Evolutionary conservation across 306 rosid species (phyloP), one percentile per base, ranked within the genome.

Genomic region (Rubus idaeus): DNA sequence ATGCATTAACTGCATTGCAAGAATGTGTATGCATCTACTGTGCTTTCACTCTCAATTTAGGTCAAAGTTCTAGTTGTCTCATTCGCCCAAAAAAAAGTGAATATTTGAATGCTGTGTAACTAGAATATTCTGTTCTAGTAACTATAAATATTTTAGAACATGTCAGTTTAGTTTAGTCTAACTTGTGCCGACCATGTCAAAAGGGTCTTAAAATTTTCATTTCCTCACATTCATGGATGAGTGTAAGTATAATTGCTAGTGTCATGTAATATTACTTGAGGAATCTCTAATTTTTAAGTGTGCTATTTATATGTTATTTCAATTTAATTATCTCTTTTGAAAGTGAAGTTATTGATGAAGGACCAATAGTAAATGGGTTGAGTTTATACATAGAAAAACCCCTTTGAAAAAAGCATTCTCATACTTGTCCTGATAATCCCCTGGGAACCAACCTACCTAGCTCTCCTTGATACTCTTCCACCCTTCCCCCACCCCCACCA

Each of bases 281-380:
- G 42, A 70, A 37, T 51, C 7, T 49, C 6, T 14, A 10, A 0
- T 47, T 30, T n/a, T 35, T 75, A 35, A 58, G 4, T 61, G 18
- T 44, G n/a, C 11, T 60, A 5, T 69, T 61, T 40, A 21, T 18
- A 10, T 18, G 63, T 60, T 12, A 47, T 8, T 70, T 70, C 20
- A 52, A 18, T 23, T 37, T 17, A 0, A 47, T 37, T 6, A 21
- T 26, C 63, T 68, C 46, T 68, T 57, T 20, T 10, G 74, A 44
- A 77, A 23, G 52, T 47, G 16, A n/a, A 42, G 75, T 10, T 11
- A 55, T 56, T 41, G 62, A 69, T 18, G 75, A 71, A 71, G 39
- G 58, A 35, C 9, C 45, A 45, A 26, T 37, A 46, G 18, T 70
- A 12, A 35, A 61, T 35, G 23, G 7, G 71, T 49, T 37, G 52